Evolutionary conservation across 768 basidiomycete species (phyloP).

Genomic region (Butyriboletus loyo): DNA sequence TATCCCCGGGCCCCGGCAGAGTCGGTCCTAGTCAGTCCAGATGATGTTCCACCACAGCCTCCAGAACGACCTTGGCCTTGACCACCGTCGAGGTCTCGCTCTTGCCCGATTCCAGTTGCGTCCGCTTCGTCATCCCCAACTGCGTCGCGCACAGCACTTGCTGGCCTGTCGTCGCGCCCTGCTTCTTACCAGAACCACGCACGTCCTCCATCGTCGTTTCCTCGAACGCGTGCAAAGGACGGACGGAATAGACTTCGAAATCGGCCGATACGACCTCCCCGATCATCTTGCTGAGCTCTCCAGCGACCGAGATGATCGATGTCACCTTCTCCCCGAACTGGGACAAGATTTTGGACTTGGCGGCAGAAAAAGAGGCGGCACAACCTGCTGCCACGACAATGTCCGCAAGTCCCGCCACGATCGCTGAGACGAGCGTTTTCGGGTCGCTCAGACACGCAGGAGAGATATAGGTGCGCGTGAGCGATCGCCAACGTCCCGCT

Average conservation of each 20-base stretch:
- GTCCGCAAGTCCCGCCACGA: background rate
- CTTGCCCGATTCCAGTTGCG: background rate
- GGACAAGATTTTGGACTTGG: background rate
- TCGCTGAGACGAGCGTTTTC: background rate
- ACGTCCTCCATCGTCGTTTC: no score
- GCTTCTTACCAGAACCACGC: no score
- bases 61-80: conserved; percentile 8
- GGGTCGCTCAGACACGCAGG: background rate
- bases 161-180: background rate
- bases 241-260: no score
- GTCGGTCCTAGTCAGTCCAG: no score
- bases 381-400: conserved; percentile 8
- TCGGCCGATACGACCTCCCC: conserved; percentile 6
- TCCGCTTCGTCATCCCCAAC: conserved; percentile 10
- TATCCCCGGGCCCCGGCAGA: no score
- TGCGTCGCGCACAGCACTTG: conserved; percentile 11
- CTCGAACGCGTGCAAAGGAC: no score
- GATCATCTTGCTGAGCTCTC: conserved; percentile 4
- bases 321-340: background rate
- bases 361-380: background rate
- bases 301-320: background rate
- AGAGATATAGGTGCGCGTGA: conserved; percentile 4
- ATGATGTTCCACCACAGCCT: no score
- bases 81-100: conserved; percentile 1
- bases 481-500: conserved; percentile 10